Conservation (phyloP, 2,329 filamentous ascomycete species). For the Eutypella sp. region DNA sequence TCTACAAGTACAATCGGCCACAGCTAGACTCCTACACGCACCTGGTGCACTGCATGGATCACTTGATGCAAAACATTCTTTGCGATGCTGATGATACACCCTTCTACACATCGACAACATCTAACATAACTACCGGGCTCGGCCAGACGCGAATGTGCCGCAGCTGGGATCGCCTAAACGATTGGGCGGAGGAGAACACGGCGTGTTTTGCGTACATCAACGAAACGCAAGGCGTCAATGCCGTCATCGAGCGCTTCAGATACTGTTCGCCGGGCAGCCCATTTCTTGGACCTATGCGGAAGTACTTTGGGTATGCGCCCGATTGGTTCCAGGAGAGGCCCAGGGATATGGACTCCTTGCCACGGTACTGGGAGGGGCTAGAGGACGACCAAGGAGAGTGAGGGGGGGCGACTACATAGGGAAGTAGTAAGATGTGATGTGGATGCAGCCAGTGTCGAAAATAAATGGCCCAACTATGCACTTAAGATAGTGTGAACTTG, state of each 20-base stretch:
- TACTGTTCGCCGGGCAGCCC: constrained; percentile 3
- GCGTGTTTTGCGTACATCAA: constrained; percentile 7
- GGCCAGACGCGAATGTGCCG: constrained; percentile 4
- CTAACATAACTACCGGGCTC: constrained; percentile 1
- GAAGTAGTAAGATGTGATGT: too few relatives aligned
- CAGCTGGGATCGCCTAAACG: constrained; percentile 1
- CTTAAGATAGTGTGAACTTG: too few relatives aligned
- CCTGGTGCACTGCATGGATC: neutral
- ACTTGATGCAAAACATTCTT: neutral
- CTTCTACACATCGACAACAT: constrained; percentile 4
- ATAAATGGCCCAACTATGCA: too few relatives aligned
- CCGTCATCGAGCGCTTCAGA: constrained; percentile 4
- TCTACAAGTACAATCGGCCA: neutral
- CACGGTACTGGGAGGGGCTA: neutral
- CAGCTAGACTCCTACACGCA: neutral
- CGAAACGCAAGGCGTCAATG: constrained; percentile 5
- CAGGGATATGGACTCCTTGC: constrained; percentile 1
- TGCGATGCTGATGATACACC: constrained; percentile 1
- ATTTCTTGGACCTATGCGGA: constrained; percentile 4
- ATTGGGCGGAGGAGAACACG: constrained; percentile 3
- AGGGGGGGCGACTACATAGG: neutral
- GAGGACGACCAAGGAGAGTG: neutral
- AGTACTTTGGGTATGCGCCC: constrained; percentile 5
- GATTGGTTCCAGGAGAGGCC: constrained; percentile 4
- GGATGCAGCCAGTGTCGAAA: too few relatives aligned